Evolutionary conservation across 2,329 filamentous ascomycete genomes (phyloP).

Genomic region (Colletotrichum sp.): DNA sequence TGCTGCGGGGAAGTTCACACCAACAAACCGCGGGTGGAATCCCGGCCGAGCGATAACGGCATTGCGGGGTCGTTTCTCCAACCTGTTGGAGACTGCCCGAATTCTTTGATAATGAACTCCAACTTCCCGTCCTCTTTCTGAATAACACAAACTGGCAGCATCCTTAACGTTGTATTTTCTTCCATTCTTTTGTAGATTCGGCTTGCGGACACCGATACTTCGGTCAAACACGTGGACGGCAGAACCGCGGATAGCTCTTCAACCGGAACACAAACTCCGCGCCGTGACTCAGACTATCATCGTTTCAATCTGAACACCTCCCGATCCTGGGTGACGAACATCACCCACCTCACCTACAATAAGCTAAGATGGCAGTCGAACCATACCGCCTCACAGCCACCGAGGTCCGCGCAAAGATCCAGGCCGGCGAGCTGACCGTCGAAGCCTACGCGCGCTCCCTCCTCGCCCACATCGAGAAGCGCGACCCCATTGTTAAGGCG

Average conservation of each 20-base stretch:
- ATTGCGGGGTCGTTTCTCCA: background rate
- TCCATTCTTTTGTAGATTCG: background rate
- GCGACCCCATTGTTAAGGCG: slow-evolving; percentile 52
- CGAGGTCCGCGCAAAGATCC: slow-evolving; percentile 42
- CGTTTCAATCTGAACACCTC: background rate
- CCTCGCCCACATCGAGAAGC: slow-evolving; percentile 46
- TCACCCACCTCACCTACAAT: fast-evolving
- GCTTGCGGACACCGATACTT: background rate
- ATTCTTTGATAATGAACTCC: background rate
- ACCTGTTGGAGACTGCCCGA: background rate
- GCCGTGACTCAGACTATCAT: background rate
- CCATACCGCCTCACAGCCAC: slow-evolving; percentile 41
- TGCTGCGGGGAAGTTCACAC: background rate
- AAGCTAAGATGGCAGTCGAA: background rate
- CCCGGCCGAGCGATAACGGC: slow-evolving; percentile 6
- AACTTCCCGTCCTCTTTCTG: background rate
- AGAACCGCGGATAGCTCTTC: background rate
- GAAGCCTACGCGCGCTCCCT: slow-evolving; percentile 54
- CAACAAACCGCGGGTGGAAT: background rate
- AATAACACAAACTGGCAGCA: background rate
- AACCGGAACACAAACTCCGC: background rate
- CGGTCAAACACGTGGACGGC: background rate
- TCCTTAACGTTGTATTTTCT: background rate
- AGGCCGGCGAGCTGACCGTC: slow-evolving; percentile 47
- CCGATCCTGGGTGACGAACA: background rate